Conservation (phyloP, 129 eudicot species). For the Centaurea solstitialis region DNA sequence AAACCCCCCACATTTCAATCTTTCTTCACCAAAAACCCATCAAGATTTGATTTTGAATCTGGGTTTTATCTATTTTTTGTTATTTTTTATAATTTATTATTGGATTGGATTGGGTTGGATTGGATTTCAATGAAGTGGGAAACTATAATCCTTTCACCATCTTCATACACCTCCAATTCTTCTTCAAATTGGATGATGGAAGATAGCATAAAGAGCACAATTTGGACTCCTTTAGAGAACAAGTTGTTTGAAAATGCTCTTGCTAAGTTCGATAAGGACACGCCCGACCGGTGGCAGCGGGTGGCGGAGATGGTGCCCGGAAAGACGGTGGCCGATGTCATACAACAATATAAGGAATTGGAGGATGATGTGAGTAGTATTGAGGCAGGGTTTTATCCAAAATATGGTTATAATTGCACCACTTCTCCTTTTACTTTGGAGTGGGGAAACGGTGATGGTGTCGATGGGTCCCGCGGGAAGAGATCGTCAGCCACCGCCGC, state of each 20-base stretch:
- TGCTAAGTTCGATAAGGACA: conserved; percentile 54
- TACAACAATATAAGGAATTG: conserved; percentile 70
- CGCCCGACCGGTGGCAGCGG: conserved; percentile 59
- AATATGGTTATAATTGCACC: conserved; percentile 55
- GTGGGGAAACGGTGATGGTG: conserved; percentile 56
- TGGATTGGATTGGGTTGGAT: neutral
- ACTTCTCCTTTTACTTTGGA: conserved; percentile 74
- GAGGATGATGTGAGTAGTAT: conserved; percentile 94
- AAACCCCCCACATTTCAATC: conserved; percentile 24
- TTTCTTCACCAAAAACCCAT: neutral
- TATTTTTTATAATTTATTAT: too few species aligned
- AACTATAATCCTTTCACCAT: conserved; percentile 24
- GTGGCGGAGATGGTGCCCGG: conserved; percentile 97
- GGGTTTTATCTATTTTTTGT: neutral
- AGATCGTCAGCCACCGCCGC: conserved; percentile 25
- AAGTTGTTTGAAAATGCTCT: conserved; percentile 54
- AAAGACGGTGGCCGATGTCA: conserved; percentile 76
- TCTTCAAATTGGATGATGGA: conserved; percentile 40
- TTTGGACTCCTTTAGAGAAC: conserved; percentile 54
- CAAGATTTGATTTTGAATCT: conserved; percentile 7
- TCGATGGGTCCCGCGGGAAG: conserved; percentile 56
- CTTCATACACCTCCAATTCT: conserved; percentile 27
- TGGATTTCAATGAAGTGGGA: conserved; percentile 33
- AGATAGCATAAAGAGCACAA: conserved; percentile 30
- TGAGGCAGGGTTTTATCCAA: conserved; percentile 84